A percentile compares a stretch with the other conserved stretches of the same genome.
Evolutionary conservation across 2,329 filamentous ascomycete genomes (phyloP).

Genomic region (Sporothrix sp.): DNA sequence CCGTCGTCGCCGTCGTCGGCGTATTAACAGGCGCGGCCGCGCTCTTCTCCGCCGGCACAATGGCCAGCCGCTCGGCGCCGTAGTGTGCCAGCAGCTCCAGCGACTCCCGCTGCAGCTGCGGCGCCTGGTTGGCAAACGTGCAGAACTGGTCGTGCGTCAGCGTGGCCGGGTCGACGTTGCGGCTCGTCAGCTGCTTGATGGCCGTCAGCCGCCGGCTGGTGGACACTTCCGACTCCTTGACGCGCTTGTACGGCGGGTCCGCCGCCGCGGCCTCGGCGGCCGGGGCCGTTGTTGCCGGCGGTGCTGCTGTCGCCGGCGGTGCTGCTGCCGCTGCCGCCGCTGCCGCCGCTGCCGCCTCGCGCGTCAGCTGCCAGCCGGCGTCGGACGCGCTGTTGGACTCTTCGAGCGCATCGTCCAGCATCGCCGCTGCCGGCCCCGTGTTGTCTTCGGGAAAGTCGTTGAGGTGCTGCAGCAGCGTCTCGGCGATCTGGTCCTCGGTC

Average conservation of each 20-base stretch:
- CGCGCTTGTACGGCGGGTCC: constrained; percentile 8
- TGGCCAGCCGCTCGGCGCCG: constrained; percentile 46
- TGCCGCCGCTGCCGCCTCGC: neutral
- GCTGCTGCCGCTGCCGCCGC: neutral
- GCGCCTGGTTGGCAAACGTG: constrained; percentile 51
- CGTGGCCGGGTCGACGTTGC: constrained; percentile 41
- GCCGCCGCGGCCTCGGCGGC: neutral
- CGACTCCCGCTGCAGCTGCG: constrained; percentile 44
- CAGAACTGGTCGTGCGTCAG: constrained; percentile 46
- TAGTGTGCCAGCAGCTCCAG: constrained; percentile 47
- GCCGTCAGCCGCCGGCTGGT: constrained; percentile 19
- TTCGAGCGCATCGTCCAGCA: constrained; percentile 7
- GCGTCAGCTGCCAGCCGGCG: neutral
- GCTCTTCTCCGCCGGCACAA: constrained; percentile 42
- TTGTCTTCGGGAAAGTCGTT: constrained; percentile 1
- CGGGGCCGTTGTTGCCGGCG: neutral
- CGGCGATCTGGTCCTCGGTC: constrained; percentile 5
- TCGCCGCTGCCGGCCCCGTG: constrained; percentile 1
- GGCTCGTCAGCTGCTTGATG: constrained; percentile 35
- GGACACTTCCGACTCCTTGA: constrained; percentile 14
- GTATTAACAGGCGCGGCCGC: constrained; percentile 5
- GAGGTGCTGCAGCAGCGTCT: constrained; percentile 12
- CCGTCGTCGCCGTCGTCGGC: neutral
- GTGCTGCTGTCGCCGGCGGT: neutral
- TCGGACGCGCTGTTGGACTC: neutral